Evolutionary conservation across 805 yeast species (phyloP).

Genomic region (Candida pseudoglaebosa): DNA sequence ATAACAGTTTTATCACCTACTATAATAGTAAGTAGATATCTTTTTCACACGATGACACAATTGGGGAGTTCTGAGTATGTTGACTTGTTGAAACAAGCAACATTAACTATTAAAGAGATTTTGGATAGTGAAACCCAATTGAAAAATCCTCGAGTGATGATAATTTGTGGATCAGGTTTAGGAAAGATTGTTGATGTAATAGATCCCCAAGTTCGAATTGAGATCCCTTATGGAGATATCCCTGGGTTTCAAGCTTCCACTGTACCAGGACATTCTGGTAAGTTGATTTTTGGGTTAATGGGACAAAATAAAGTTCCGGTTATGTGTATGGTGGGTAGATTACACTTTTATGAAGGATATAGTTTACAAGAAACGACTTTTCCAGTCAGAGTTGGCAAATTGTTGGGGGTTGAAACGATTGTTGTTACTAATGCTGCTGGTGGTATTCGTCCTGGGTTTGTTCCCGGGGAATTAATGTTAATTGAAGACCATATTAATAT

Average conservation of each 20-base stretch:
- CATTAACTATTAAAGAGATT: neutral
- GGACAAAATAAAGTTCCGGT: slow-evolving; percentile 71
- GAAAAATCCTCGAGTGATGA: slow-evolving; percentile 56
- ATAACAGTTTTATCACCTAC: no score
- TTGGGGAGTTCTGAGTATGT: neutral
- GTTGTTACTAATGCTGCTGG: slow-evolving; percentile 97
- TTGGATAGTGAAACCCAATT: neutral
- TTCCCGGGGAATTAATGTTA: slow-evolving; percentile 89
- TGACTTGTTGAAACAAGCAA: slow-evolving; percentile 1
- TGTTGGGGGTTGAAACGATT: slow-evolving; percentile 56
- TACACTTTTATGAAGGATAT: slow-evolving; percentile 92
- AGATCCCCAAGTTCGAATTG: slow-evolving; percentile 36
- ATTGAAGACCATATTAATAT: slow-evolving; percentile 84
- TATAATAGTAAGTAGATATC: no score
- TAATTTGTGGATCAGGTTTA: slow-evolving; percentile 93
- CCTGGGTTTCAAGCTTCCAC: slow-evolving; percentile 83
- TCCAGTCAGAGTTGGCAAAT: slow-evolving; percentile 73
- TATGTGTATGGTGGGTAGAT: slow-evolving; percentile 88
- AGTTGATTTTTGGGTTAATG: slow-evolving; percentile 71
- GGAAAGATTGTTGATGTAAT: slow-evolving; percentile 73
- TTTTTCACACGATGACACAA: slow-evolving; percentile 1
- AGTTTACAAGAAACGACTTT: slow-evolving; percentile 76
- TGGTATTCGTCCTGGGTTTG: slow-evolving; percentile 62
- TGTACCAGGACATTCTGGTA: slow-evolving; percentile 88
- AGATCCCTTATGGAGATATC: slow-evolving; percentile 59